phyloP scores from a whole-genome alignment of 306 rosid species.

The Pterocarpus santalinus region DNA sequence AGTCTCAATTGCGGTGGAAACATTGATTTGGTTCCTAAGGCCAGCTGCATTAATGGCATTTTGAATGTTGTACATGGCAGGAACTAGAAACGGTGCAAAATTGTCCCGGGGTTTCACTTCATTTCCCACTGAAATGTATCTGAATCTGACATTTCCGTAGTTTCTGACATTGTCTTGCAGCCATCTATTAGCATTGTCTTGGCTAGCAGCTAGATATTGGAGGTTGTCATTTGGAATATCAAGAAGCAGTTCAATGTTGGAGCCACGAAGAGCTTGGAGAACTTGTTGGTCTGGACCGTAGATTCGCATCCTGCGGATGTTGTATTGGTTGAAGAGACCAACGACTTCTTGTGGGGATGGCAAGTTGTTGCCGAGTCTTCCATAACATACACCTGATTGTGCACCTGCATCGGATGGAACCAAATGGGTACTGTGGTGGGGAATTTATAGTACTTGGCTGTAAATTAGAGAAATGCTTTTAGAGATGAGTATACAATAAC shows the following conservation, averaged over 20 bases:
- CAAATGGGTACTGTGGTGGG: too few species aligned
- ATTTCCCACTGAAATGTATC: slow-evolving; percentile 65
- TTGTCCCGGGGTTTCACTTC: slow-evolving; percentile 47
- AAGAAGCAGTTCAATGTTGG: slow-evolving; percentile 52
- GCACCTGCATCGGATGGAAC: slow-evolving; percentile 46
- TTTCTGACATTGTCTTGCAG: slow-evolving; percentile 49
- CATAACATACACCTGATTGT: slow-evolving; percentile 67
- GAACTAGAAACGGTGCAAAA: slow-evolving; percentile 41
- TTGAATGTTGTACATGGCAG: slow-evolving; percentile 62
- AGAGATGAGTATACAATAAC: background rate
- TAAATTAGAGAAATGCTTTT: background rate
- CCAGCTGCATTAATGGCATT: slow-evolving; percentile 48
- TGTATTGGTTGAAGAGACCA: slow-evolving; percentile 44
- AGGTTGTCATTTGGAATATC: slow-evolving; percentile 35
- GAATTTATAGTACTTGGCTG: background rate
- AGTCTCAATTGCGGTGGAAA: slow-evolving; percentile 51
- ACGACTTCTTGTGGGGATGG: slow-evolving; percentile 57
- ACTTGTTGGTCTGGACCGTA: slow-evolving; percentile 50
- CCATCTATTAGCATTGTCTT: slow-evolving; percentile 59
- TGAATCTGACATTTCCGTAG: slow-evolving; percentile 54
- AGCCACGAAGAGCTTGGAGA: slow-evolving; percentile 61
- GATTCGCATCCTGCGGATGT: slow-evolving; percentile 54
- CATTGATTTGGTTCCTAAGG: slow-evolving; percentile 50
- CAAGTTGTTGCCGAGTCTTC: slow-evolving; percentile 53
- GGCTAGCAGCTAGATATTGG: slow-evolving; percentile 41